These are phyloP conservation scores for Penicillium riverlandense DNA, from an alignment of 495 filamentous ascomycete species.

Conservation along the genomic window DNA sequence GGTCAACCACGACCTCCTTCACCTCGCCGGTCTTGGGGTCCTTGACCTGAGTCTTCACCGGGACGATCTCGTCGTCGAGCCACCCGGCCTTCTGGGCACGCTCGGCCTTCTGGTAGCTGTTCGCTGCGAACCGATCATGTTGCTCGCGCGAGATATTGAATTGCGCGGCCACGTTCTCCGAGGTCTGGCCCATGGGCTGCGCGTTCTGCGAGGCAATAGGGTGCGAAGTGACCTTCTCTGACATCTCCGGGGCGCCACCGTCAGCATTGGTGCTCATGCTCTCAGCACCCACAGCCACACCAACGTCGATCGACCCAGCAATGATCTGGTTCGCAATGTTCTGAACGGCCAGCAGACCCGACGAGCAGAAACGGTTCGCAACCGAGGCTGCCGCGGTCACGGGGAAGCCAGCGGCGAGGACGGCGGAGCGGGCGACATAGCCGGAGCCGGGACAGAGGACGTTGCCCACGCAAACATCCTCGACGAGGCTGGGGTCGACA, in stretches of 20 bases:
- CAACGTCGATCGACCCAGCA: constrained; percentile 74
- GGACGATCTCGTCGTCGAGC: constrained; percentile 88
- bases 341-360: constrained; percentile 85
- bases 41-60: constrained; percentile 73
- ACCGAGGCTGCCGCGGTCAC: constrained; percentile 72
- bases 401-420: constrained; percentile 87
- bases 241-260: constrained; percentile 63
- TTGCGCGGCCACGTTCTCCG: constrained; percentile 84
- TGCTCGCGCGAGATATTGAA: constrained; percentile 71
- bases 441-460: constrained; percentile 52
- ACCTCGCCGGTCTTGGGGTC: constrained; percentile 72
- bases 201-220: constrained; percentile 76
- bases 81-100: constrained; percentile 84
- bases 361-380: constrained; percentile 93
- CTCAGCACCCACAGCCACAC: constrained; percentile 83
- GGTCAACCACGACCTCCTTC: constrained; percentile 68
- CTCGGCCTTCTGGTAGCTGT: constrained; percentile 81
- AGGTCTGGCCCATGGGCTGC: constrained; percentile 94
- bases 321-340: constrained; percentile 87
- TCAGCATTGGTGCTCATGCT: constrained; percentile 75
- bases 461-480: constrained; percentile 91
- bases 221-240: constrained; percentile 58
- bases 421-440: constrained; percentile 80
- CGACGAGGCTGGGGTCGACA: constrained; percentile 75
- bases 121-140: constrained; percentile 77